Percentiles rank a stretch among this genome's conserved stretches.
Evolutionary conservation across 78 protist genomes (phyloP).

Genomic region (Dictyostelium brefeldianum): DNA sequence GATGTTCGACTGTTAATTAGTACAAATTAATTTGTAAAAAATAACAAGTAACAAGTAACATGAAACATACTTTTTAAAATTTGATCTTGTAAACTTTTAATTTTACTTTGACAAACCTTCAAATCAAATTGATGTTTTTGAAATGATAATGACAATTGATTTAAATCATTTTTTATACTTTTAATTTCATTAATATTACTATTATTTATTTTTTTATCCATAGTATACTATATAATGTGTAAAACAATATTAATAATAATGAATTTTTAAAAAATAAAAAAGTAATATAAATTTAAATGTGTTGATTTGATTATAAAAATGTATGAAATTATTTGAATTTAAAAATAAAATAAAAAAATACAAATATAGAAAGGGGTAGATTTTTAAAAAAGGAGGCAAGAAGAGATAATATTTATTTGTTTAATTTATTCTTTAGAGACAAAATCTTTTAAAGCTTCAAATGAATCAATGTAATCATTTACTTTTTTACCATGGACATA

Average conservation of each 20-base stretch:
- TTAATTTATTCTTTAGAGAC: constrained; percentile 26
- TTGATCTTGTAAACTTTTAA: constrained; percentile 5
- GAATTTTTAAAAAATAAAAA: too few species aligned
- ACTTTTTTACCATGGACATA: constrained; percentile 64
- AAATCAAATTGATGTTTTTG: neutral
- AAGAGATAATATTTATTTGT: neutral
- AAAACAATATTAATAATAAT: too few species aligned
- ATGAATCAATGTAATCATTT: constrained; percentile 49
- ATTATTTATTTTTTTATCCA: neutral
- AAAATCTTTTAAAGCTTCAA: constrained; percentile 67
- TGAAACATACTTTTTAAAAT: neutral
- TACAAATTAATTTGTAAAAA: neutral
- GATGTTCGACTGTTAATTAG: too few species aligned
- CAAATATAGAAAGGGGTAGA: too few species aligned
- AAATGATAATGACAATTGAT: neutral
- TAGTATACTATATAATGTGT: too few species aligned
- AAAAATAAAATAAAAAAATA: too few species aligned
- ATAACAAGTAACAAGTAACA: neutral
- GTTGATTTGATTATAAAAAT: too few species aligned
- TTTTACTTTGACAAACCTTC: neutral
- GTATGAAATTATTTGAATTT: too few species aligned
- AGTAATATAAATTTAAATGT: too few species aligned
- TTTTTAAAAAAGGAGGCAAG: too few species aligned
- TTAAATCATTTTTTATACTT: neutral
- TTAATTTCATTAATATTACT: neutral